A percentile compares a stretch with the other conserved stretches of the same genome.
Evolutionary conservation across 306 rosid genomes (phyloP).

Genomic region (Begonia loranthoides): DNA sequence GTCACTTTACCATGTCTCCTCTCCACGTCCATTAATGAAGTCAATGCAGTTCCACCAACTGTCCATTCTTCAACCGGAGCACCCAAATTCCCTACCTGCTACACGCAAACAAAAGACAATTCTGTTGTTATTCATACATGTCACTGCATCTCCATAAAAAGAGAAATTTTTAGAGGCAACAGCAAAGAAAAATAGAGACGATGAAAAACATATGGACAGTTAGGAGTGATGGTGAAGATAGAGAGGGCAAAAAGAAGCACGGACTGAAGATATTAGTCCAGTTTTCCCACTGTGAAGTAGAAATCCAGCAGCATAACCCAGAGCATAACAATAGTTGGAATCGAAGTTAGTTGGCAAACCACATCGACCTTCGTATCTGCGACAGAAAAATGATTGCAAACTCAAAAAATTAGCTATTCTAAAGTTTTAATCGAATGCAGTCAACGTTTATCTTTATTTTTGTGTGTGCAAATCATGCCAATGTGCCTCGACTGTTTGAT

Average conservation of each 20-base stretch:
- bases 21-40: conserved; percentile 90
- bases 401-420: no score
- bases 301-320: conserved; percentile 91
- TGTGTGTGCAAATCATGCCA: no score
- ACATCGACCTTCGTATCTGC: conserved; percentile 94
- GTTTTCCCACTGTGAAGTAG: conserved; percentile 87
- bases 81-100: conserved; percentile 81
- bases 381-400: not conserved
- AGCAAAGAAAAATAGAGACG: no score
- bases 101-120: not conserved
- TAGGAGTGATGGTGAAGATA: not conserved
- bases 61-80: conserved; percentile 90
- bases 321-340: conserved; percentile 81
- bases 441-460: no score
- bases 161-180: no score
- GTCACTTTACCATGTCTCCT: conserved; percentile 76
- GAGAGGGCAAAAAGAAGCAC: conserved; percentile 15
- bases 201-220: no score
- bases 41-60: conserved; percentile 91
- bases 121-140: no score
- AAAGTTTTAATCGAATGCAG: no score
- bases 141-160: no score
- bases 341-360: conserved; percentile 97
- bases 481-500: no score
- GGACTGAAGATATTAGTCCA: conserved; percentile 89